Conservation (phyloP, 192 early-diverging fungal genomes). For the Diversispora eburnea region DNA sequence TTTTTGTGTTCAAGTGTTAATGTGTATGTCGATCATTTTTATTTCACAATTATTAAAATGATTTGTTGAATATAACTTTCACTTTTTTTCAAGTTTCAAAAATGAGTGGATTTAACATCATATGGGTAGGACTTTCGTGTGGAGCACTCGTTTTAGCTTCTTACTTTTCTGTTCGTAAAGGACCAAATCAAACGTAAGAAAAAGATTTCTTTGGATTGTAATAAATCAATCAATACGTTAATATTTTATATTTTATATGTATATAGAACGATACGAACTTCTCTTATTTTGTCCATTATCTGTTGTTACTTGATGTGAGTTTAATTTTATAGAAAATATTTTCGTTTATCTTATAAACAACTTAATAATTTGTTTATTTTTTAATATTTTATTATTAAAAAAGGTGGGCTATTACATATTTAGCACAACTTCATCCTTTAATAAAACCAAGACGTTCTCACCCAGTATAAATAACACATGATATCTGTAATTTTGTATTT, state of each 20-base stretch:
- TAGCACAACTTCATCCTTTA: constrained; percentile 79
- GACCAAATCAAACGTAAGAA: constrained; percentile 5
- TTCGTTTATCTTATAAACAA: not conserved
- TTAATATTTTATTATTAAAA: not conserved
- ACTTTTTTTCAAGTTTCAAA: too few relatives aligned
- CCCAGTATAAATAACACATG: too few relatives aligned
- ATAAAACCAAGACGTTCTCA: constrained; percentile 55
- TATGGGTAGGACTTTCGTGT: not conserved
- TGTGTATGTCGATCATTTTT: too few relatives aligned
- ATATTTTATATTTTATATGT: not conserved
- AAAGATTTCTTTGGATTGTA: not conserved
- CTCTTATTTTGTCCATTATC: constrained; percentile 42
- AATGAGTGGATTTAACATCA: constrained; percentile 4
- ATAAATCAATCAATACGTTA: not conserved
- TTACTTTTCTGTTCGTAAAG: constrained; percentile 10
- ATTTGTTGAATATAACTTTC: too few relatives aligned
- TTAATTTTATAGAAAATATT: not conserved
- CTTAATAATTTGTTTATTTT: not conserved
- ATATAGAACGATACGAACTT: constrained; percentile 41
- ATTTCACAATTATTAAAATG: too few relatives aligned
- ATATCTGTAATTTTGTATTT: too few relatives aligned
- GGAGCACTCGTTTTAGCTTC: not conserved
- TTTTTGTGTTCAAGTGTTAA: too few relatives aligned
- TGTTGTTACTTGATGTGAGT: constrained; percentile 57
- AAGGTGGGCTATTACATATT: constrained; percentile 84